Conservation (phyloP, 2,329 filamentous ascomycete genomes). For the Colletotrichum sp. region DNA sequence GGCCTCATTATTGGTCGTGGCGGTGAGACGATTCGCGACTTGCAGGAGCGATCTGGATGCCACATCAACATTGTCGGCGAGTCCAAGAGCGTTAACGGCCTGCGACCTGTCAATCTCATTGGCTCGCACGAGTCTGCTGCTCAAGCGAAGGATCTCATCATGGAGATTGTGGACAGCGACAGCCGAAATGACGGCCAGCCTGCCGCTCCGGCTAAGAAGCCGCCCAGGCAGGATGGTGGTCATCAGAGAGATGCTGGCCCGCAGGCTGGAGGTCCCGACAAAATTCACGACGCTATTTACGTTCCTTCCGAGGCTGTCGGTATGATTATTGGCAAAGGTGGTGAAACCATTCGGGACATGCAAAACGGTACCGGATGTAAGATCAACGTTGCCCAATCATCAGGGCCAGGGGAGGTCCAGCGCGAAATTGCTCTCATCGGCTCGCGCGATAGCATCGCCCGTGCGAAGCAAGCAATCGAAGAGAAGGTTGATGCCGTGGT, state of each 20-base stretch:
- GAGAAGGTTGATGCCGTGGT: constrained; percentile 92
- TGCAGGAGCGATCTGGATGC: constrained; percentile 91
- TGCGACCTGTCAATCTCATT: constrained; percentile 90
- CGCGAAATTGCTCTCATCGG: constrained; percentile 89
- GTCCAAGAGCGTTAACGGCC: constrained; percentile 88
- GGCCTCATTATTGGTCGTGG: constrained; percentile 93
- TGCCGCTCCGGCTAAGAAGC: constrained; percentile 31
- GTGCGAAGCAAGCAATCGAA: constrained; percentile 84
- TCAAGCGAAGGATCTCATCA: constrained; percentile 83
- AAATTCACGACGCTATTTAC: constrained; percentile 81
- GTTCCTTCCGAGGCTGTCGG: constrained; percentile 92
- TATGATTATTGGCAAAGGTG: constrained; percentile 96
- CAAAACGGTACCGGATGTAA: constrained; percentile 88
- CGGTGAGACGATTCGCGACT: constrained; percentile 89
- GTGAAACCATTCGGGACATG: constrained; percentile 94
- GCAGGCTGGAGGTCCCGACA: constrained; percentile 54
- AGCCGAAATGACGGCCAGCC: constrained; percentile 61
- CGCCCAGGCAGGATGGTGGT: constrained; percentile 33
- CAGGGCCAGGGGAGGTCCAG: constrained; percentile 77
- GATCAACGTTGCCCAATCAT: constrained; percentile 89
- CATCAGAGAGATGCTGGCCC: constrained; percentile 36
- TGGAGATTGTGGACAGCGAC: constrained; percentile 94
- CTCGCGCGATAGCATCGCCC: constrained; percentile 75
- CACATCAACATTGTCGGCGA: constrained; percentile 96
- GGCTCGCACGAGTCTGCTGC: constrained; percentile 77